These are phyloP conservation scores for Thielaviopsis cerberus DNA, from an alignment of 2,329 filamentous ascomycete genomes.

Conservation along the genomic window DNA sequence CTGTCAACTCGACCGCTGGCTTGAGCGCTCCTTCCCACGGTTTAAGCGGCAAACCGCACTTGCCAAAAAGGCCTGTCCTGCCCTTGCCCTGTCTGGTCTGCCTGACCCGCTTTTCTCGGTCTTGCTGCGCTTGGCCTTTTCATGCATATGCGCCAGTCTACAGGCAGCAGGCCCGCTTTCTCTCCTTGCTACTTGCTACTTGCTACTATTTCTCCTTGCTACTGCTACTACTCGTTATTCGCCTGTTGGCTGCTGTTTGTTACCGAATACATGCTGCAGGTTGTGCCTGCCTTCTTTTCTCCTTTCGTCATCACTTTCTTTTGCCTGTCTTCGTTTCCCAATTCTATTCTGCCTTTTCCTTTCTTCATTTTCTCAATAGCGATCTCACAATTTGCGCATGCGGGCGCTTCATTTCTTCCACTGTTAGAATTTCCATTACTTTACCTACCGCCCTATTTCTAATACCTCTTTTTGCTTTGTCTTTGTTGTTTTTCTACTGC, in stretches of 20 bases:
- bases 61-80: too few relatives aligned
- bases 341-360: neutral
- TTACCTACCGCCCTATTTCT: neutral
- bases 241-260: too few relatives aligned
- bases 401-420: neutral
- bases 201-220: too few relatives aligned
- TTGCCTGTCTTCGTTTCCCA: neutral
- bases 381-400: neutral
- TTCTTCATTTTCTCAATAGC: neutral
- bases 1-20: neutral
- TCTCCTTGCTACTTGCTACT: too few relatives aligned
- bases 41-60: too few relatives aligned
- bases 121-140: neutral
- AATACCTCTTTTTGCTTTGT: neutral
- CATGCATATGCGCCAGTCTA: neutral
- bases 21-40: neutral
- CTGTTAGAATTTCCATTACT: neutral
- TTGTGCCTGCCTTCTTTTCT: neutral
- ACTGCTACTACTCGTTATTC: neutral
- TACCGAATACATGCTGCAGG: too few relatives aligned
- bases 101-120: too few relatives aligned
- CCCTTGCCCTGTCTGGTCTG: too few relatives aligned
- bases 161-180: neutral
- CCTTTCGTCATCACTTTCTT: neutral
- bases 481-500: neutral